A percentile compares a stretch with the other conserved stretches of the same genome.
Conservation (phyloP, 2,329 filamentous ascomycete species). For the Calonectria henricotiae region DNA sequence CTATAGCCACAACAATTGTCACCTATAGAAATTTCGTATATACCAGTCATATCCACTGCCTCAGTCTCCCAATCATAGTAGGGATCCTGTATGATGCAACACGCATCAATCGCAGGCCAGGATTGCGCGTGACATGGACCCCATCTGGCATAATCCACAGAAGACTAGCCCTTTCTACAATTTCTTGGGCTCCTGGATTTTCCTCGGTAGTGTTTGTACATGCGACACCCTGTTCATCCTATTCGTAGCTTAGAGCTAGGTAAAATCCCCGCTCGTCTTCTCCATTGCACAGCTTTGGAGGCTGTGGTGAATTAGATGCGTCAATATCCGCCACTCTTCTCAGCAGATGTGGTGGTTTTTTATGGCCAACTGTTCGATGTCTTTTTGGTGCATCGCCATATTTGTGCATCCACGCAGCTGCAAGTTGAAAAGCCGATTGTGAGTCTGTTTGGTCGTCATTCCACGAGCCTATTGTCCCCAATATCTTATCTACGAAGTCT, state of each 20-base stretch:
- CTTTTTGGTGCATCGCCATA: not conserved
- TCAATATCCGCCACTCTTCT: conserved; percentile 1
- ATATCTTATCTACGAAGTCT: conserved; percentile 8
- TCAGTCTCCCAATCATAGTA: conserved; percentile 15
- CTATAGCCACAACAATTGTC: not conserved
- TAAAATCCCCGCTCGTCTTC: not conserved
- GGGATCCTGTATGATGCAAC: conserved; percentile 29
- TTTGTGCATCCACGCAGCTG: conserved; percentile 2
- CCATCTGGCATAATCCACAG: conserved; percentile 22
- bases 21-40: conserved; percentile 21
- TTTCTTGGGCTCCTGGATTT: not conserved
- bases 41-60: conserved; percentile 21
- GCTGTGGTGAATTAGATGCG: not conserved
- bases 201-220: not conserved
- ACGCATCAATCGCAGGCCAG: conserved; percentile 16
- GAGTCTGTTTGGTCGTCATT: not conserved
- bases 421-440: not conserved
- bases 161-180: not conserved
- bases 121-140: conserved; percentile 4
- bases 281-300: not conserved
- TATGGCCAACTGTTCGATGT: not conserved
- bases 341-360: not conserved
- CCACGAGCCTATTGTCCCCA: not conserved
- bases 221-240: conserved; percentile 1
- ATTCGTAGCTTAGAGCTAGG: conserved; percentile 15